A percentile compares a stretch with the other conserved stretches of the same genome.
phyloP scores from a whole-genome alignment of 23 red algal genomes.

The Gracilaria vermiculophylla region DNA sequence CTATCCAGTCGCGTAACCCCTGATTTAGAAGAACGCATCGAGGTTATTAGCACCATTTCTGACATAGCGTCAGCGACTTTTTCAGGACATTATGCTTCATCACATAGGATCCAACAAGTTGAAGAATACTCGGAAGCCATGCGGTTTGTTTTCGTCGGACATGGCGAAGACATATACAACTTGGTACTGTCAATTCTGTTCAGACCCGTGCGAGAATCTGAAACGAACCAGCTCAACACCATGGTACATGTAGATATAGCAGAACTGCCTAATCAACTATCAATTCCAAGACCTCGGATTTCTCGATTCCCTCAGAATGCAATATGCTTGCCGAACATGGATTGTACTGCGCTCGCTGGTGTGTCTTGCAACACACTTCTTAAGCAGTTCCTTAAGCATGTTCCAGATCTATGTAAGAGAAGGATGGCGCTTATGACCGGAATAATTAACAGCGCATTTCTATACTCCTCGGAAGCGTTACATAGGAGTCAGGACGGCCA shows the following conservation, averaged over 20 bases:
- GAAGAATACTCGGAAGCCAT: conserved; percentile 48
- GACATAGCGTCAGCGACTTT: conserved; percentile 47
- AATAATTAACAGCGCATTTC: conserved; percentile 60
- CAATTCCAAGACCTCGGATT: conserved; percentile 18
- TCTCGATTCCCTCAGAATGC: conserved; percentile 46
- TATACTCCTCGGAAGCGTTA: conserved; percentile 49
- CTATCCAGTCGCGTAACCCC: conserved; percentile 47
- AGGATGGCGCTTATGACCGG: conserved; percentile 48
- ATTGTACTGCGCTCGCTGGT: conserved; percentile 45
- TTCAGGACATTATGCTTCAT: conserved; percentile 49
- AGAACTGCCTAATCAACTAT: background rate
- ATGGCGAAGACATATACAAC: conserved; percentile 40
- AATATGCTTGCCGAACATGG: conserved; percentile 58
- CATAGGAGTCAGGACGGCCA: conserved; percentile 26
- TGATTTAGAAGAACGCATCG: conserved; percentile 40
- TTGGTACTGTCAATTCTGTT: conserved; percentile 51
- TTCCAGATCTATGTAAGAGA: conserved; percentile 33
- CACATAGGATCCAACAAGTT: conserved; percentile 51
- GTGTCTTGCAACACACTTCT: conserved; percentile 54
- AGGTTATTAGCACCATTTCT: conserved; percentile 46
- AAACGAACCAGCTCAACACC: conserved; percentile 20
- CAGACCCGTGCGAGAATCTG: conserved; percentile 40
- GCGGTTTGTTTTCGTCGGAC: conserved; percentile 21
- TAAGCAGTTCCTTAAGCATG: conserved; percentile 29
- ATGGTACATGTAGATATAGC: conserved; percentile 4